Evolutionary conservation across 148 eudicot genomes (phyloP).

Genomic region (Diospyros lotus): DNA sequence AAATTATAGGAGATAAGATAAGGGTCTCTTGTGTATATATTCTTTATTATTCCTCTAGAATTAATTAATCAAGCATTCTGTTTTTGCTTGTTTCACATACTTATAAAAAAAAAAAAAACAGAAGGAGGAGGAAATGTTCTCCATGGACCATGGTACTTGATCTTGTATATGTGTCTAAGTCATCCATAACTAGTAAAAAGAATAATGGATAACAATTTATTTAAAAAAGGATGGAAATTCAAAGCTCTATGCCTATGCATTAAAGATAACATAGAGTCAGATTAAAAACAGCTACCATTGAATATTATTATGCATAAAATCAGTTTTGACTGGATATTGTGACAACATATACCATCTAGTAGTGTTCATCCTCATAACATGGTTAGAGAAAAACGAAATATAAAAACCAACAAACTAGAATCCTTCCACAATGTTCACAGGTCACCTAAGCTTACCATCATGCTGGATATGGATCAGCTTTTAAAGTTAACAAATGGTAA

Average conservation of each 20-base stretch:
- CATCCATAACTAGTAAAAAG: no score
- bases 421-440: not conserved
- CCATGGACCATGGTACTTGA: no score
- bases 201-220: no score
- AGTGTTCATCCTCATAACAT: not conserved
- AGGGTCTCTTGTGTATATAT: no score
- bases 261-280: not conserved
- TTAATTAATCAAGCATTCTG: no score
- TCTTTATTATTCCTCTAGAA: no score
- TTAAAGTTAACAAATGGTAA: not conserved
- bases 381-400: no score
- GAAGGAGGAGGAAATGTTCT: no score
- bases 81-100: no score
- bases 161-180: no score
- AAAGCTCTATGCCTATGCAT: not conserved
- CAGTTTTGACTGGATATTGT: not conserved
- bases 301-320: not conserved
- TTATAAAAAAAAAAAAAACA: no score
- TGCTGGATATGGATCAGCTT: not conserved
- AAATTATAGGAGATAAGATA: no score
- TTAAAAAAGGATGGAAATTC: not conserved
- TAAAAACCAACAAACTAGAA: not conserved
- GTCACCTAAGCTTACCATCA: slow-evolving; percentile 2
- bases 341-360: not conserved
- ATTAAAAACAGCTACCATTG: not conserved